Evolutionary conservation across 139 green algal genomes (phyloP), one percentile per base, ranked within the genome.

Genomic region (Chlamydomonas incerta): DNA sequence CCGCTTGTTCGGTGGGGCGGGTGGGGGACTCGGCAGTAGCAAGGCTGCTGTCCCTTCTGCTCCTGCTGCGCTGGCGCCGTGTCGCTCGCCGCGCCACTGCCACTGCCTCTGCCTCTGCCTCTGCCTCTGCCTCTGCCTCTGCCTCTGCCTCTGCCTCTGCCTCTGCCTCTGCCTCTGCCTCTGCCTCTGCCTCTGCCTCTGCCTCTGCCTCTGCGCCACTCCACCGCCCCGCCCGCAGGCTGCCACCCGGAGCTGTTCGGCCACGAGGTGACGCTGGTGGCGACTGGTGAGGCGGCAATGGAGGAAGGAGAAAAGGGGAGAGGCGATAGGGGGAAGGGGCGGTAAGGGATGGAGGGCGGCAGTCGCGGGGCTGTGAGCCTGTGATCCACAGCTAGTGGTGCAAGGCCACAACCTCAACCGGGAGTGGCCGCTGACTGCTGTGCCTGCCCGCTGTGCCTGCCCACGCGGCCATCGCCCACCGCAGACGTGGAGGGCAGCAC

Each of bases 401-500:
- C 26, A 29, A 14, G 15, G 15, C 20, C 3, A 29, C 57, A 18
- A 14, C 57, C 57, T 18, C 3, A 29, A 14, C 15, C 67, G 8
- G 28, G 10, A 15, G n/a, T 28, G 65, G 9, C 41, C 24, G 65
- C 17, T 11, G 9, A 10, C 34, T 74, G 15, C 18, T 24, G 28
- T 35, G 6, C 41, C 3, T 29, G 24, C 26, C 21, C n/a, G 14
- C 10, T 60, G n/a, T 74, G 14, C 68, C 21, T 72, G 66, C 17
- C 65, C 65, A 6, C 13, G 9, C 9, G 28, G 29, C n/a, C 29
- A 31, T 72, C 20, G 18, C 34, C 15, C 6, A 33, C 67, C n/a
- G n/a, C 55, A 82, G 74, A 82, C 35, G 75, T 83, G 75, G 77
- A 74, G 65, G 77, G 77, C n/a, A 75, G 65, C 77, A 84, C 77